phyloP scores from a whole-genome alignment of 192 early-diverging fungal genomes.

The Oehlia diaphana region DNA sequence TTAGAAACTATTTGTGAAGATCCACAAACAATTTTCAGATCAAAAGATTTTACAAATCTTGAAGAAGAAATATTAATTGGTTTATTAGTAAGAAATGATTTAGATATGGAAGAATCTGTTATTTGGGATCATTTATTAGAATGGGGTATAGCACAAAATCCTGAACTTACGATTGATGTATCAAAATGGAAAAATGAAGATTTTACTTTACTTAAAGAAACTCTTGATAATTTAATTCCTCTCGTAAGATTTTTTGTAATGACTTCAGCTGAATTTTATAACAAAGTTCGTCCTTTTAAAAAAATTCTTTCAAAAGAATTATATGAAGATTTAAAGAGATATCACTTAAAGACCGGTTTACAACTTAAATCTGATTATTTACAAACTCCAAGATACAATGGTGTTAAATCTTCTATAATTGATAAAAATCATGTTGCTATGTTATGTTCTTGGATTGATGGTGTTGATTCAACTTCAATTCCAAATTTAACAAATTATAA shows the following conservation, averaged over 20 bases:
- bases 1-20: neutral
- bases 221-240: constrained; percentile 1
- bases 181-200: constrained; percentile 1
- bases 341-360: constrained; percentile 6
- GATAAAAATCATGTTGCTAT: constrained; percentile 1
- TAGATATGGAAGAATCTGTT: constrained; percentile 18
- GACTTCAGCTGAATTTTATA: constrained; percentile 3
- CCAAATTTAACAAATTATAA: neutral
- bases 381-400: neutral
- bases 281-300: constrained; percentile 9
- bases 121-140: constrained; percentile 16
- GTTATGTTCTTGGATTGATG: constrained; percentile 21
- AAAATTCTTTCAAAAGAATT: constrained; percentile 12
- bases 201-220: constrained; percentile 1
- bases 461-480: neutral
- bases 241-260: constrained; percentile 10
- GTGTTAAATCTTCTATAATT: constrained; percentile 17
- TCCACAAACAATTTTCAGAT: constrained; percentile 16
- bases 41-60: constrained; percentile 14
- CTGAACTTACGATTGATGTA: neutral
- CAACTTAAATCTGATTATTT: constrained; percentile 16
- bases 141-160: constrained; percentile 22
- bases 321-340: constrained; percentile 10
- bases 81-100: constrained; percentile 7
- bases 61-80: constrained; percentile 11